Base-by-base conservation (phyloP, 345 rosid species). In the Rhodamnia rubescens region DNA sequence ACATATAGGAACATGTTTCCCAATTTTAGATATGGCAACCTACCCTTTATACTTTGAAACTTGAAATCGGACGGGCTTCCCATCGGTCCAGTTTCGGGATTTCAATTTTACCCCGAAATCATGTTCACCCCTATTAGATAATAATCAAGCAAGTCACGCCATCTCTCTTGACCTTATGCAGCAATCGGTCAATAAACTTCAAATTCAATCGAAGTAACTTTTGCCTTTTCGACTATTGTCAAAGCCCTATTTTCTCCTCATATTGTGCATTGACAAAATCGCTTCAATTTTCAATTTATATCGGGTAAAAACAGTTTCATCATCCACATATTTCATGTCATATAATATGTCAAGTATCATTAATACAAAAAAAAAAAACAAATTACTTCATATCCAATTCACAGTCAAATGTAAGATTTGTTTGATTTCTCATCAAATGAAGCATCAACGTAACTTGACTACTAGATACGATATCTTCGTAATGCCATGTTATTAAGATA, bases 31-130 rank as follows among this genome's bases (percentile, higher is more conserved):
- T 10, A 2, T 3, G 12, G 13, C 3, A 2, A 11, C 51, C 51
- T 49, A 49, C 13, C 4, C 0, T 49, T 3, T 1, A 49, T 49
- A 49, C 1, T 4, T 49, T 49, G 4, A 2, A 49, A 11, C 7
- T 3, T 49, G 11, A 0, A 49, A 49, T 0, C 1, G 12, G 12
- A 49, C 4, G 9, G 3, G 13, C 11, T 49, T 49, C 51, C 44
- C 5, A 42, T 5, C 44, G 3, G 44, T 6, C 44, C 44, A 42
- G 44, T 49, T 49, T 2, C 13, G 11, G 3, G 51, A 10, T 49
- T 49, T 2, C 10, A 3, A 0, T 49, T 49, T 11, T 3, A 11
- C 0, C 0, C 1, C 2, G 13, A 0, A 49, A 49, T 2, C 51
- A 49, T 49, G 51, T 49, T 49, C 51, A 49, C 12, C 51, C 4